phyloP scores from a whole-genome alignment of 2,329 filamentous ascomycete species.

The Remersonia thermophila region DNA sequence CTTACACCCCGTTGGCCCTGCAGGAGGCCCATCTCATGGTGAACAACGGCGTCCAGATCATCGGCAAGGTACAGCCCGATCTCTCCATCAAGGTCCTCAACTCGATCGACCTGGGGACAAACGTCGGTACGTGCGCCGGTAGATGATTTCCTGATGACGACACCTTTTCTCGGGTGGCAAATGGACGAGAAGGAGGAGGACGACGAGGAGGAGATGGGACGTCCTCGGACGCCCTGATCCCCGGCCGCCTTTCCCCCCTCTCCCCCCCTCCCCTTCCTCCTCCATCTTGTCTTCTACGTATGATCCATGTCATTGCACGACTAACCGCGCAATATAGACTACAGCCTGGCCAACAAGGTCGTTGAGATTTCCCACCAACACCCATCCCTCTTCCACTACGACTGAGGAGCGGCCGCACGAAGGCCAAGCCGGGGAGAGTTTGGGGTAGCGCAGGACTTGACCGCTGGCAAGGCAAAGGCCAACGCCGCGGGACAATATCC shows the following conservation, averaged over 20 bases:
- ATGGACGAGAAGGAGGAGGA: too few relatives aligned
- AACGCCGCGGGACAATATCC: too few relatives aligned
- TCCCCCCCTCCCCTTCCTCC: too few relatives aligned
- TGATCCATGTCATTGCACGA: too few relatives aligned
- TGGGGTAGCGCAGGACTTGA: too few relatives aligned
- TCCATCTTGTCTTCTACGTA: too few relatives aligned
- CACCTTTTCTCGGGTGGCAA: too few relatives aligned
- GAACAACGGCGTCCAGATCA: constrained; percentile 64
- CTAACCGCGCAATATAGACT: constrained; percentile 41
- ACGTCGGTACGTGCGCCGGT: constrained; percentile 49
- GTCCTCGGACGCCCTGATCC: not conserved
- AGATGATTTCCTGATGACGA: too few relatives aligned
- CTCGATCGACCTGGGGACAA: constrained; percentile 54
- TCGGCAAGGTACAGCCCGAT: constrained; percentile 69
- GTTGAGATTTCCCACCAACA: constrained; percentile 78
- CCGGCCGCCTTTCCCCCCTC: not conserved
- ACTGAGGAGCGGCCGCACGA: too few relatives aligned
- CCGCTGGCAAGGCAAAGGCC: too few relatives aligned
- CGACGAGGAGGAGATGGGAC: too few relatives aligned
- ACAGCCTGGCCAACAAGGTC: constrained; percentile 60
- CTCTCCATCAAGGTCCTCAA: constrained; percentile 58
- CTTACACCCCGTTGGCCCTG: not conserved
- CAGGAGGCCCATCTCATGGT: constrained; percentile 62
- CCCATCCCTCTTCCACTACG: constrained; percentile 64
- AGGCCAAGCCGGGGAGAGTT: too few relatives aligned